Evolutionary conservation across 306 rosid genomes (phyloP).

Genomic region (Morella rubra): DNA sequence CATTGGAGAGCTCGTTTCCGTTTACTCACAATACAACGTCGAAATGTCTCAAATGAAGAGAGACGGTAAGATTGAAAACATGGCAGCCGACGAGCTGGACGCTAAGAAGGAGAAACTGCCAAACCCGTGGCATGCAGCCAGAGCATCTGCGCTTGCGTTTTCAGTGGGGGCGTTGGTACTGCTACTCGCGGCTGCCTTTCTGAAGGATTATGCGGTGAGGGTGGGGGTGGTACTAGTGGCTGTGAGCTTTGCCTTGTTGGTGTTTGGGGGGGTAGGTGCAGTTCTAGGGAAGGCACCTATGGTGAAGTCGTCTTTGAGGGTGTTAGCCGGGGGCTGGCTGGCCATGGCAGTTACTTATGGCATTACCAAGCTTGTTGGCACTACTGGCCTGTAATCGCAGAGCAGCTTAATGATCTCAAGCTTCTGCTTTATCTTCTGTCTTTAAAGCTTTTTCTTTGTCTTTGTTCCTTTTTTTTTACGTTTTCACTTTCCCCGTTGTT

Average conservation of each 20-base stretch:
- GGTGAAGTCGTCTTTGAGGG: constrained; percentile 10
- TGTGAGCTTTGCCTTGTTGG: constrained; percentile 21
- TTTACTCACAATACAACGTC: constrained; percentile 10
- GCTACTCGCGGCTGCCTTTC: no score
- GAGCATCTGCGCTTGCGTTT: constrained; percentile 17
- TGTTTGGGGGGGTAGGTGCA: constrained; percentile 23
- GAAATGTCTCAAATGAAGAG: constrained; percentile 17
- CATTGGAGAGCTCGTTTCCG: constrained; percentile 22
- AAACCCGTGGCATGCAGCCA: constrained; percentile 13
- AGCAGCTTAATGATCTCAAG: no score
- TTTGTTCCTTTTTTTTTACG: no score
- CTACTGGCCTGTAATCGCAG: background rate
- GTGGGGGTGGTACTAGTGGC: constrained; percentile 2
- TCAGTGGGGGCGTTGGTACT: background rate
- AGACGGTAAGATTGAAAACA: background rate
- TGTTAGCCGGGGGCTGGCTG: constrained; percentile 24
- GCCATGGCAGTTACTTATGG: constrained; percentile 27
- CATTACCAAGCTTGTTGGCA: constrained; percentile 17
- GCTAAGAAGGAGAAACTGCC: constrained; percentile 9
- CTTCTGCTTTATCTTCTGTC: no score
- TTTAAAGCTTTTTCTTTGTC: no score
- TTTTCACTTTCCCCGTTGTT: no score
- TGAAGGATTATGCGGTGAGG: no score
- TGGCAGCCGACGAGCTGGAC: background rate
- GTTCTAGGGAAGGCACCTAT: constrained; percentile 18